These are phyloP conservation scores for Barbatosphaeria neglecta DNA, from an alignment of 495 filamentous ascomycete species.

Conservation along the genomic window DNA sequence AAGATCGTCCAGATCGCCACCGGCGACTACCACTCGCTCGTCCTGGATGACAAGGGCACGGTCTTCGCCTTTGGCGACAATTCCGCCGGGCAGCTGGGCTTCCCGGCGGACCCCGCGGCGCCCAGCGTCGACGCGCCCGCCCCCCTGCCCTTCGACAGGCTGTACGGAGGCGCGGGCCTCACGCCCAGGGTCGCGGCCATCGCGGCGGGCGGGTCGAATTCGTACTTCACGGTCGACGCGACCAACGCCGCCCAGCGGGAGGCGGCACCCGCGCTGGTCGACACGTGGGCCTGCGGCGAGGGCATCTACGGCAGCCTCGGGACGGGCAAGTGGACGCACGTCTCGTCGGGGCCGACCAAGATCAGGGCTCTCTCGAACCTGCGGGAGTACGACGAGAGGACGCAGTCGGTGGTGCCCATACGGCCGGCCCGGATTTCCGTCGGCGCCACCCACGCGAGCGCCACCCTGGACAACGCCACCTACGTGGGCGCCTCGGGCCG, in stretches of 20 bases:
- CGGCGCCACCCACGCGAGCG: constrained; percentile 68
- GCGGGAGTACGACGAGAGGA: constrained; percentile 71
- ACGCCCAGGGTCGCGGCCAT: constrained; percentile 56
- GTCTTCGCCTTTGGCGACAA: constrained; percentile 92
- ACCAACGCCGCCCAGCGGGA: constrained; percentile 26
- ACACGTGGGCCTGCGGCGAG: constrained; percentile 76
- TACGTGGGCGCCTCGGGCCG: constrained; percentile 40
- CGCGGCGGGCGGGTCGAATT: constrained; percentile 74
- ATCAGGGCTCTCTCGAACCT: constrained; percentile 74
- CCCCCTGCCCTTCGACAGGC: constrained; percentile 50
- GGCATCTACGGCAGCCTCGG: constrained; percentile 77
- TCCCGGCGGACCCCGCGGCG: constrained; percentile 49
- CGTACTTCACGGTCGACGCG: constrained; percentile 77
- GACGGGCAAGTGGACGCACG: constrained; percentile 81
- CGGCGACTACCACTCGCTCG: constrained; percentile 81
- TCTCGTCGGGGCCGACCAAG: constrained; percentile 66
- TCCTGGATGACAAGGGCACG: constrained; percentile 57
- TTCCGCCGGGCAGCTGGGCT: constrained; percentile 72
- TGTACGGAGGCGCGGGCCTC: constrained; percentile 54
- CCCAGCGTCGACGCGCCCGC: constrained; percentile 58
- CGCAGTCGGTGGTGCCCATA: constrained; percentile 60
- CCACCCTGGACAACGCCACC: constrained; percentile 69
- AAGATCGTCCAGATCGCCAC: constrained; percentile 59
- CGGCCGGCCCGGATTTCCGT: constrained; percentile 57
- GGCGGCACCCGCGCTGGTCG: constrained; percentile 47